Percentiles rank a stretch among this genome's conserved stretches.
Evolutionary conservation across 1,284 basidiomycete species (phyloP).

Genomic region (Sporisorium reilianum): DNA sequence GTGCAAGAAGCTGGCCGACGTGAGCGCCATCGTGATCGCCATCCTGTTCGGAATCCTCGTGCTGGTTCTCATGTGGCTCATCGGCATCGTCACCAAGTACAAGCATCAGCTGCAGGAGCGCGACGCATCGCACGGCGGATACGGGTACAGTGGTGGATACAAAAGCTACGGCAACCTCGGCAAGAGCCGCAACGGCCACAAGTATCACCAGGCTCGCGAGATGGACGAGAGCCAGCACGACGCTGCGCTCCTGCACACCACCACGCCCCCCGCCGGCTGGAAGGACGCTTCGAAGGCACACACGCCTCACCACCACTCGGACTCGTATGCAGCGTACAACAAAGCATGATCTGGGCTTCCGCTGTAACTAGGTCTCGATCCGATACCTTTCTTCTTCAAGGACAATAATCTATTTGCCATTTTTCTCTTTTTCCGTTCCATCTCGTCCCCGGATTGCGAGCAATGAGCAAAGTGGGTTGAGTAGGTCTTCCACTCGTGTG

Average conservation of each 20-base stretch:
- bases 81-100: conserved; percentile 38
- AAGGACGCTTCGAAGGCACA: conserved; percentile 3
- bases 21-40: conserved; percentile 15
- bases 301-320: not conserved
- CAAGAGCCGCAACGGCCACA: conserved; percentile 1
- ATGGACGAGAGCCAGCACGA: conserved; percentile 6
- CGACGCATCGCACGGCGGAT: not conserved
- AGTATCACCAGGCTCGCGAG: conserved; percentile 6
- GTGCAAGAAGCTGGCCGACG: conserved; percentile 19
- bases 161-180: conserved; percentile 15
- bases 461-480: no score
- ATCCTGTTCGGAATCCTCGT: conserved; percentile 30
- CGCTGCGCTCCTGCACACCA: conserved; percentile 9
- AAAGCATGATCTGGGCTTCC: not conserved
- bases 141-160: not conserved
- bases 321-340: conserved; percentile 1
- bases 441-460: no score
- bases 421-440: not conserved
- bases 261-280: conserved; percentile 11
- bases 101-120: conserved; percentile 25
- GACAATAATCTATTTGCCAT: not conserved
- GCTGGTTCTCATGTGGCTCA: conserved; percentile 25
- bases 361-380: no score
- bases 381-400: no score
- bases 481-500: no score